These are phyloP conservation scores for Dendrobium nobile DNA, from an alignment of 106 monocot species.

Conservation along the genomic window DNA sequence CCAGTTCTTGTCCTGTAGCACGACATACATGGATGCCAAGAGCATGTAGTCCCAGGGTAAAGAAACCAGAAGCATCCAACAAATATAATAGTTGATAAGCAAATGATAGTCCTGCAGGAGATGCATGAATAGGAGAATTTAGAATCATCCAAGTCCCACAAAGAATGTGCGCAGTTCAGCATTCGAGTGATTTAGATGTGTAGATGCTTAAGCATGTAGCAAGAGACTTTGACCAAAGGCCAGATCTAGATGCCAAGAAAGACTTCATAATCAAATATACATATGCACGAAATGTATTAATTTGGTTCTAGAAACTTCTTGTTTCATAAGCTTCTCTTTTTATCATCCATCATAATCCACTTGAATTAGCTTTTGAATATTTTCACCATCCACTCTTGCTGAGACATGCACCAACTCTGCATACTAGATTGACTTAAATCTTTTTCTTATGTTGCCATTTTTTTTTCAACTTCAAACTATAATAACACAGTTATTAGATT, in stretches of 20 bases:
- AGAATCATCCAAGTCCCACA: not conserved
- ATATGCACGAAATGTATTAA: not conserved
- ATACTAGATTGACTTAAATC: not conserved
- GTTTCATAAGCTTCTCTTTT: not conserved
- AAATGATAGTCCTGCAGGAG: slow-evolving; percentile 67
- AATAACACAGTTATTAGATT: too few relatives aligned
- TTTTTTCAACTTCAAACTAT: too few relatives aligned
- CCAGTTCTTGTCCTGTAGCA: slow-evolving; percentile 95
- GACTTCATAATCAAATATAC: not conserved
- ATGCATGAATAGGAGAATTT: not conserved
- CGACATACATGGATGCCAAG: slow-evolving; percentile 87
- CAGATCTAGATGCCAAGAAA: not conserved
- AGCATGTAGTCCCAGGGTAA: slow-evolving; percentile 60
- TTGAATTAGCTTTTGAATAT: not conserved
- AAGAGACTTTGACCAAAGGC: not conserved
- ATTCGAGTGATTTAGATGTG: not conserved
- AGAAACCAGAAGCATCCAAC: slow-evolving; percentile 92
- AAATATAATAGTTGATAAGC: slow-evolving; percentile 79
- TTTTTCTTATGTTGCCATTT: not conserved
- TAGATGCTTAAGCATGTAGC: not conserved
- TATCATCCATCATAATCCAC: not conserved
- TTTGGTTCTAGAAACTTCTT: not conserved
- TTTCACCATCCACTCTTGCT: not conserved
- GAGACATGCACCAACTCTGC: not conserved
- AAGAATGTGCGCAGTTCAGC: not conserved